Conservation (phyloP, 2,329 filamentous ascomycete genomes). For the Colletotrichum acutatum region DNA sequence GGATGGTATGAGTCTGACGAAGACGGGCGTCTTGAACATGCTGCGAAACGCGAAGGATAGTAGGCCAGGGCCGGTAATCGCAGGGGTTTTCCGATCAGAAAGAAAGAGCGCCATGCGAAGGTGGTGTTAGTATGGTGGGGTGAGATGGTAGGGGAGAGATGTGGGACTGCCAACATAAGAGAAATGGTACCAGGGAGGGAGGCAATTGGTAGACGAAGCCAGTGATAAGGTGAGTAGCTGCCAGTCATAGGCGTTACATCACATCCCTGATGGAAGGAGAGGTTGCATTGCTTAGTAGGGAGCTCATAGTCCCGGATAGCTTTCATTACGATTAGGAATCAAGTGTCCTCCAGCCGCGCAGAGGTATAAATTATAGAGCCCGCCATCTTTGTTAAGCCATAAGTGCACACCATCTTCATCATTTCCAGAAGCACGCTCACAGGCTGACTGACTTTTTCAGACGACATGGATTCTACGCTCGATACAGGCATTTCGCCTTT, state of each 20-base stretch:
- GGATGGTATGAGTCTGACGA: neutral
- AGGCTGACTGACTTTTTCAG: neutral
- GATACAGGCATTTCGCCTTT: neutral
- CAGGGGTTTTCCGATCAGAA: neutral
- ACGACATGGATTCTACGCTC: neutral
- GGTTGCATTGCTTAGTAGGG: neutral
- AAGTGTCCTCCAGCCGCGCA: neutral
- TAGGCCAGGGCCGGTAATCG: neutral
- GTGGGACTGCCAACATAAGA: no score
- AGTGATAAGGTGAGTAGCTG: no score
- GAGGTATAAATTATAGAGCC: neutral
- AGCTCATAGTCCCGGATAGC: neutral
- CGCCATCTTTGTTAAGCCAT: neutral
- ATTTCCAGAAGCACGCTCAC: neutral
- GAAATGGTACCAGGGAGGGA: no score
- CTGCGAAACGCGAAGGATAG: neutral
- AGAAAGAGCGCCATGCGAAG: no score
- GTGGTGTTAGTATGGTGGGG: no score
- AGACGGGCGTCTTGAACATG: neutral
- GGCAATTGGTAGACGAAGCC: no score
- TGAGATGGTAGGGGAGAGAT: no score
- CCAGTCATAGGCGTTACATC: neutral
- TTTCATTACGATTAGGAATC: neutral
- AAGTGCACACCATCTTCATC: neutral
- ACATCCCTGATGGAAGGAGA: neutral